Evolutionary conservation across 192 early-diverging fungal species (phyloP).

Genomic region (Globomyces pollinis-pini): DNA sequence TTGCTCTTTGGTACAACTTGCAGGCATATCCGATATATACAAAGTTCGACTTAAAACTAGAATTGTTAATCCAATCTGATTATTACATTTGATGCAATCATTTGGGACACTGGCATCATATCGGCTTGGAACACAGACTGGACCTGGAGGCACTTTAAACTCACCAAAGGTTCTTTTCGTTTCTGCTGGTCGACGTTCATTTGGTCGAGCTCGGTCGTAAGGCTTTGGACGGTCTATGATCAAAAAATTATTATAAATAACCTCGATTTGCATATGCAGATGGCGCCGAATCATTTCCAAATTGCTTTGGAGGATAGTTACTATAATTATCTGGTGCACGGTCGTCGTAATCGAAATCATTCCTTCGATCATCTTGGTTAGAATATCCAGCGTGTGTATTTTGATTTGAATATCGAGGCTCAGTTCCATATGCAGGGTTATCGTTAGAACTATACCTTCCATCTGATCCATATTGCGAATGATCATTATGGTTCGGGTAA

Average conservation of each 20-base stretch:
- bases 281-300: neutral
- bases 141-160: neutral
- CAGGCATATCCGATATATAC: conserved; percentile 36
- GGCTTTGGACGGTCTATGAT: neutral
- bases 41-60: conserved; percentile 44
- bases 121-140: conserved; percentile 5
- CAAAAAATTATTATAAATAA: too few relatives aligned
- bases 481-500: too few relatives aligned
- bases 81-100: conserved; percentile 34
- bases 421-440: too few relatives aligned
- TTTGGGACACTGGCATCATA: conserved; percentile 13
- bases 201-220: neutral
- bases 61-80: neutral
- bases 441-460: too few relatives aligned
- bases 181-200: neutral
- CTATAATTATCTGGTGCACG: too few relatives aligned
- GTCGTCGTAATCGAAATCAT: too few relatives aligned
- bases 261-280: too few relatives aligned
- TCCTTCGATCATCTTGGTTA: too few relatives aligned
- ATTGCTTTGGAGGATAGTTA: too few relatives aligned
- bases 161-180: neutral
- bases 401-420: too few relatives aligned
- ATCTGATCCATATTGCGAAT: too few relatives aligned
- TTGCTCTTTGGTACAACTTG: conserved; percentile 28
- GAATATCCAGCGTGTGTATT: too few relatives aligned